Conservation (phyloP, 257 asterid species). For the Plectranthus barbatus region DNA sequence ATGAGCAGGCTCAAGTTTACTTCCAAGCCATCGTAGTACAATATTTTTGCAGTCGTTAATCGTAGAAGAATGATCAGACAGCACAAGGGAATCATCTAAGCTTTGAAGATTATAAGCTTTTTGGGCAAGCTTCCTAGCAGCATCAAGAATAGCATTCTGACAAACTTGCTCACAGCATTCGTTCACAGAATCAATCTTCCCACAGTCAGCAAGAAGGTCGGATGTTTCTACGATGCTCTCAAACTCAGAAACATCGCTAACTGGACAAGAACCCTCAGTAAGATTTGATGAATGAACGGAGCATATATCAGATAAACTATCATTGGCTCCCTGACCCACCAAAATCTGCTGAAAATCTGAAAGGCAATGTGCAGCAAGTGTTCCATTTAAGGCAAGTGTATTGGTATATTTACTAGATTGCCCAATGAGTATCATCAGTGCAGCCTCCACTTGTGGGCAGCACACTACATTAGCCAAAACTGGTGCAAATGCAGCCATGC, state of each 20-base stretch:
- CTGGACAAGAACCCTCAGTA: constrained; percentile 90
- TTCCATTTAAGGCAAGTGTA: constrained; percentile 62
- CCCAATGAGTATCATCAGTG: constrained; percentile 70
- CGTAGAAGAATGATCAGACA: constrained; percentile 60
- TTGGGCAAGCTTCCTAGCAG: constrained; percentile 70
- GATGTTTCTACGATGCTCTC: constrained; percentile 67
- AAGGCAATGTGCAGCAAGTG: constrained; percentile 68
- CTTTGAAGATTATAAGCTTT: constrained; percentile 55
- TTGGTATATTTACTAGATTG: constrained; percentile 62
- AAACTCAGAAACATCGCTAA: constrained; percentile 59
- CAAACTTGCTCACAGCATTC: constrained; percentile 96
- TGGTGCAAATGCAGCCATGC: constrained; percentile 89
- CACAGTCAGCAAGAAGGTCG: constrained; percentile 73
- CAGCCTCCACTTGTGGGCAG: constrained; percentile 95
- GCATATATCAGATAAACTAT: constrained; percentile 59
- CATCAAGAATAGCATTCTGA: constrained; percentile 77
- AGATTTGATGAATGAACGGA: constrained; percentile 68
- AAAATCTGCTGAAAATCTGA: constrained; percentile 74
- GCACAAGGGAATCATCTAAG: constrained; percentile 38
- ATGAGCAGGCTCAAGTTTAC: constrained; percentile 71
- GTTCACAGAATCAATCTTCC: constrained; percentile 67
- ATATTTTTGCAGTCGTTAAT: constrained; percentile 69
- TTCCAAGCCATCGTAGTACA: constrained; percentile 85
- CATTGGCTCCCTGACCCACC: constrained; percentile 85
- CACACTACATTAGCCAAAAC: constrained; percentile 84